phyloP scores from a whole-genome alignment of 441 rosid genomes.

The Hura crepitans region DNA sequence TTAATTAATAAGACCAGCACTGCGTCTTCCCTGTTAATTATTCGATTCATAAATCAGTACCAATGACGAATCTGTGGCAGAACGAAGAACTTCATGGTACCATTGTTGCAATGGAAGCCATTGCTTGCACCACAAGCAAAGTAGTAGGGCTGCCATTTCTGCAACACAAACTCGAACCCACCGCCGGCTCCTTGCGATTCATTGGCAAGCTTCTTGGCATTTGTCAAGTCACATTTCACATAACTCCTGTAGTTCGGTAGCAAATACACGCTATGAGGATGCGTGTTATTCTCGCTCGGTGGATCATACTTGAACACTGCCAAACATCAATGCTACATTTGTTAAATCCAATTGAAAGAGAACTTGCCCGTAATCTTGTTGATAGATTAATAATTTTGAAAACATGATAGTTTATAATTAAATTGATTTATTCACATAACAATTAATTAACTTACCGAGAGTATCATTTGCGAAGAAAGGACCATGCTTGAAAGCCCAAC shows the following conservation, averaged over 20 bases:
- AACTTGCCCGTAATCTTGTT: too few relatives aligned
- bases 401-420: background rate
- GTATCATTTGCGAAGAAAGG: conserved; percentile 57
- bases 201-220: conserved; percentile 41
- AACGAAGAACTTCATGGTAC: conserved; percentile 57
- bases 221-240: conserved; percentile 37
- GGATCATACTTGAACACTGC: conserved; percentile 61
- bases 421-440: background rate
- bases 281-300: conserved; percentile 31
- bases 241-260: conserved; percentile 44
- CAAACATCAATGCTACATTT: background rate
- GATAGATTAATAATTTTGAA: too few relatives aligned
- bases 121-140: conserved; percentile 52
- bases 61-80: conserved; percentile 43
- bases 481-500: conserved; percentile 52
- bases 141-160: conserved; percentile 44
- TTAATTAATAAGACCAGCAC: too few relatives aligned
- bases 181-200: conserved; percentile 43
- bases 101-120: conserved; percentile 55
- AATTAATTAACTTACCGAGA: conserved; percentile 35
- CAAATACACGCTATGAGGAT: conserved; percentile 58
- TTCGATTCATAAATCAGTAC: conserved; percentile 5
- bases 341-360: background rate
- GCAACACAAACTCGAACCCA: conserved; percentile 49
- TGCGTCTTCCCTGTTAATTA: background rate